phyloP scores from a whole-genome alignment of 2,329 filamentous ascomycete genomes.

The Trichoderma sp. region DNA sequence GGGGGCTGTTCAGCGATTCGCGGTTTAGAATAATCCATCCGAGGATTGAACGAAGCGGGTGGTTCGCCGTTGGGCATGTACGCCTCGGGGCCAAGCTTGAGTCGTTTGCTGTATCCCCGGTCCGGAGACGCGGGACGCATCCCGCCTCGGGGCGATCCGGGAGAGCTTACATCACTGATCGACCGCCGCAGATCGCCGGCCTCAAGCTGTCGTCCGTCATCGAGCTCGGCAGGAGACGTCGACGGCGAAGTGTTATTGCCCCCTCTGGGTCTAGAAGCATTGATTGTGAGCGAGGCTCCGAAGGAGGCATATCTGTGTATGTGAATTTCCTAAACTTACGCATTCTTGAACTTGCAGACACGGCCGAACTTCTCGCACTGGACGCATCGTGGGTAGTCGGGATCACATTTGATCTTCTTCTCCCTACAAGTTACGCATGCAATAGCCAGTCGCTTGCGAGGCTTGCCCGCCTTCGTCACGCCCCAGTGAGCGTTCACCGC shows the following conservation, averaged over 20 bases:
- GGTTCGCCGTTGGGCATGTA: slow-evolving; percentile 40
- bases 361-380: slow-evolving; percentile 91
- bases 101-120: slow-evolving; percentile 45
- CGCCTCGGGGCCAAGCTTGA: slow-evolving; percentile 46
- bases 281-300: slow-evolving; percentile 15
- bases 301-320: background rate
- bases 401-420: slow-evolving; percentile 97
- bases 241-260: slow-evolving; percentile 57
- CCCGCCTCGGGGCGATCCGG: slow-evolving; percentile 46
- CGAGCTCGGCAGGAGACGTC: slow-evolving; percentile 49
- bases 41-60: slow-evolving; percentile 28
- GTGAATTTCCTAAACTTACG: slow-evolving; percentile 57
- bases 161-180: slow-evolving; percentile 45
- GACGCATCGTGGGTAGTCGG: slow-evolving; percentile 79
- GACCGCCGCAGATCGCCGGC: slow-evolving; percentile 38
- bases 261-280: slow-evolving; percentile 48
- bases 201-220: slow-evolving; percentile 40
- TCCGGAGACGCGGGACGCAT: slow-evolving; percentile 35
- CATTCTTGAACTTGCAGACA: slow-evolving; percentile 79
- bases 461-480: slow-evolving; percentile 90
- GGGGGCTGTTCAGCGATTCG: slow-evolving; percentile 35
- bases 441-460: slow-evolving; percentile 83
- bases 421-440: slow-evolving; percentile 91
- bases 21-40: slow-evolving; percentile 38
- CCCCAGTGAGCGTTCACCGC: slow-evolving; percentile 89